Conservation (phyloP, 2,329 filamentous ascomycete species). For the Cordyceps farinosa region DNA sequence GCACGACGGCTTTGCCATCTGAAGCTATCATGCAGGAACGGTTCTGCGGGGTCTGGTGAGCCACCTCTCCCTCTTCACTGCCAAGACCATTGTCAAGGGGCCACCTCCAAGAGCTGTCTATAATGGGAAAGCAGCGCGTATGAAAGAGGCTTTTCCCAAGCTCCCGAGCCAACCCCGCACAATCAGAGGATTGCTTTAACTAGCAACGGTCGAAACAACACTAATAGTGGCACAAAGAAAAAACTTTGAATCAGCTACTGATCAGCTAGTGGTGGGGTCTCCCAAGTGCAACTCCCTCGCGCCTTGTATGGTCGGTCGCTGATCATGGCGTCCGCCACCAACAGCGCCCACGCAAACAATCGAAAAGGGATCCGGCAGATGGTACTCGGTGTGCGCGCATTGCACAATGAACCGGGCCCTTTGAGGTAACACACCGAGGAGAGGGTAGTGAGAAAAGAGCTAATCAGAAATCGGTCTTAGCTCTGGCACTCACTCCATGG, state of each 20-base stretch:
- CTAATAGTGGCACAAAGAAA: background rate
- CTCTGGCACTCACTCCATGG: background rate
- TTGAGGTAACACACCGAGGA: background rate
- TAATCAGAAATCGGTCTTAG: background rate
- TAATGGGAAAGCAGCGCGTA: background rate
- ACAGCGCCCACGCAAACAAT: background rate
- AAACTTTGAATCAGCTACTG: background rate
- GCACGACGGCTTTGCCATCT: slow-evolving; percentile 51
- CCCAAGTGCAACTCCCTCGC: background rate
- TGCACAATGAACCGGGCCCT: background rate
- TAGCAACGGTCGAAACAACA: background rate
- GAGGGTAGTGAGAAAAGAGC: background rate
- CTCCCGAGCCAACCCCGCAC: background rate
- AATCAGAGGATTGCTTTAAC: background rate
- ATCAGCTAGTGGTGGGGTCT: background rate
- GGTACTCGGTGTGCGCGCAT: background rate
- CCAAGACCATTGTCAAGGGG: too few species aligned
- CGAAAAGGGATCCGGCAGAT: background rate
- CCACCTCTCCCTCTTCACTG: too few species aligned
- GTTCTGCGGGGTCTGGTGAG: too few species aligned
- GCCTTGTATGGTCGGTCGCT: background rate
- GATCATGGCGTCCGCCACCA: slow-evolving; percentile 1
- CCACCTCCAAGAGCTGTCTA: background rate
- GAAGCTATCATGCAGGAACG: background rate
- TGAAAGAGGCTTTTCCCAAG: background rate